Evolutionary conservation across 345 rosid genomes (phyloP).

Genomic region (Fremontodendron californicum): DNA sequence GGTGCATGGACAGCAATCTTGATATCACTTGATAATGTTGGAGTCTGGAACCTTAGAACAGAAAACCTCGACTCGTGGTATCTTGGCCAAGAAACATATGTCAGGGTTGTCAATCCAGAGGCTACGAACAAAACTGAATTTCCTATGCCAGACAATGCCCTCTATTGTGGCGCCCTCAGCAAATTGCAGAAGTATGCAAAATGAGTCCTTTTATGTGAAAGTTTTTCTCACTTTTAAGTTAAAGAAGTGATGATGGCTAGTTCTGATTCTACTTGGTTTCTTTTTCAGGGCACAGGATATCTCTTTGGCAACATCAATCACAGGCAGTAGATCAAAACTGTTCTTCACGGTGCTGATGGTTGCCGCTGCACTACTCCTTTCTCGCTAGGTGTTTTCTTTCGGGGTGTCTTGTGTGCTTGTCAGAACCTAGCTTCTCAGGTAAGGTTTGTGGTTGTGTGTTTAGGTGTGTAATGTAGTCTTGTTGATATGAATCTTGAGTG

Average conservation of each 20-base stretch:
- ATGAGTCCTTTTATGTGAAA: background rate
- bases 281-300: slow-evolving; percentile 71
- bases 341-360: slow-evolving; percentile 33
- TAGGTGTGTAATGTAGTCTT: slow-evolving; percentile 33
- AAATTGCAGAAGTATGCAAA: slow-evolving; percentile 65
- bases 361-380: slow-evolving; percentile 17
- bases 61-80: too few species aligned
- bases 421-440: slow-evolving; percentile 15
- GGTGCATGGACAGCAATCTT: slow-evolving; percentile 99
- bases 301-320: slow-evolving; percentile 35
- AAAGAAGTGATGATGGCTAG: too few species aligned
- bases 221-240: too few species aligned
- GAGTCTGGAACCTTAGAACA: too few species aligned
- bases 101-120: slow-evolving; percentile 89
- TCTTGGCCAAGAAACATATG: too few species aligned
- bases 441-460: slow-evolving; percentile 34
- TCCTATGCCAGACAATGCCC: slow-evolving; percentile 75
- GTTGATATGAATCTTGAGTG: slow-evolving; percentile 27
- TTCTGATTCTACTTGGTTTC: too few species aligned
- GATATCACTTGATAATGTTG: too few species aligned
- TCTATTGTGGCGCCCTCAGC: slow-evolving; percentile 74
- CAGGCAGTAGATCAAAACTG: slow-evolving; percentile 21
- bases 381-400: slow-evolving; percentile 14
- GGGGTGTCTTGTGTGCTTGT: slow-evolving; percentile 10
- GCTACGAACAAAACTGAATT: slow-evolving; percentile 86